Base-by-base conservation (phyloP, 1,284 basidiomycete genomes). In the Somion occarium region DNA sequence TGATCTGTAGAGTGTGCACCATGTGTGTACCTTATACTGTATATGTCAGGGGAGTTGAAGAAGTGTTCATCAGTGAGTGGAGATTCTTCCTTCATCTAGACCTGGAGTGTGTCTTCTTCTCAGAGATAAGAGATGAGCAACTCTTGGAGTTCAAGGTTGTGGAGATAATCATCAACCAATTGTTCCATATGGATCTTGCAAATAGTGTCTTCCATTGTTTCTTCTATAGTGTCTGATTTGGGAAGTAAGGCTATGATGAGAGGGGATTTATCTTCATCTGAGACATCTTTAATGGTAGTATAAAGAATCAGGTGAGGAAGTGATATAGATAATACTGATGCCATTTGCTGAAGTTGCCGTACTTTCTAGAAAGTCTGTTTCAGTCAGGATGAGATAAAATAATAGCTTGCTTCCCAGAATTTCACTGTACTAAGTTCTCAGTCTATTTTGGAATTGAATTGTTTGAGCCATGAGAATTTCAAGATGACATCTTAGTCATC, bases 361-460 rank as follows among this genome's bases (percentile, higher is more conserved):
- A 49, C n/a, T 2, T 49, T 39, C 38, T 24, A 27, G 7, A 51
- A 54, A 4, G 59, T 42, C 2, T 37, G 18, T 38, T 58, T 22
- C 27, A 62, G 58, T 1, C 26, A 20, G 0, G 59, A 15, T 1
- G 25, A 22, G 0, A 54, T 51, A 4, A 13, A 18, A 13, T 49
- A 15, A 59, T 62, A 64, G 24, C 64, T 49, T 1, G 64, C 54
- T 0, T 49, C 24, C 2, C n/a, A n/a, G n/a, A n/a, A n/a, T n/a
- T n/a, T n/a, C n/a, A n/a, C n/a, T n/a, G n/a, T n/a, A n/a, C n/a
- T n/a, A 15, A 34, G 7, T 34, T 34, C 15, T 34, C 30, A 34
- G 15, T 34, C 15, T 34, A 15, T 34, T 34, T 34, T 34, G 15
- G 61, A 60, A 24, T 64, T 64, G 13, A 64, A 61, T 9, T 57